Evolutionary conservation across 2,329 filamentous ascomycete species (phyloP), one percentile per base, ranked within the genome.

Genomic region (Ophiostoma triangulosporum): DNA sequence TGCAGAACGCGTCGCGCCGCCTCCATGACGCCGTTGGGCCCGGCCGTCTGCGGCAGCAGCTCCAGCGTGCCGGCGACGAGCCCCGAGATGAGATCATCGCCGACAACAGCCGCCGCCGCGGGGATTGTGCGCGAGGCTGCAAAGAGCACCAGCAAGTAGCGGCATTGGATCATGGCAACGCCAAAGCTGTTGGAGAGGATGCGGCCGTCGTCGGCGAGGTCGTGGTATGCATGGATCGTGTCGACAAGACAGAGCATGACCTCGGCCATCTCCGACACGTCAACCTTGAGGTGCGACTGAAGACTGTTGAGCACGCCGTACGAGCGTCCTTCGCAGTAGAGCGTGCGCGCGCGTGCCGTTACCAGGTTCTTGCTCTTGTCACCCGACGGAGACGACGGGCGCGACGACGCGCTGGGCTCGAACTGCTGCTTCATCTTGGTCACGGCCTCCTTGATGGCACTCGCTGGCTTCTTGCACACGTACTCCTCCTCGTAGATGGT

Each of bases 171-270:
- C 51, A 60, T 57, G 4, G 48, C 54, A 4, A 36, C 50, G 2
- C 56, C 58, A 29, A 58, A 54, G 2, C 55, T 53, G 27, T 58
- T 60, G 52, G 57, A 51, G 6, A 60, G 31, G 6, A 58, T 52
- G 6, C 55, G 38, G 14, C 24, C 31, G n/a, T 46, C 50, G 17
- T 33, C 31, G 2, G 46, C 27, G 4, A 54, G 49, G 11, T 54
- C 57, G 12, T 58, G 58, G 36, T 57, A 57, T 2, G 58, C 56
- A 11, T 50, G 52, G 45, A 60, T 35, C 6, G 53, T 54, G 15
- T 58, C 56, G 1, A 48, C 36, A 1, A 60, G 45, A 22, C 57
- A 54, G 26, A 17, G 8, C 14, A 57, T 48, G 2, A 50, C 29
- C 7, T 57, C 51, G 4, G 45, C 50, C 22, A 55, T 50, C 17